Evolutionary conservation across 2,329 filamentous ascomycete species (phyloP).

Genomic region (Zelopaecilomyces penicillatus): DNA sequence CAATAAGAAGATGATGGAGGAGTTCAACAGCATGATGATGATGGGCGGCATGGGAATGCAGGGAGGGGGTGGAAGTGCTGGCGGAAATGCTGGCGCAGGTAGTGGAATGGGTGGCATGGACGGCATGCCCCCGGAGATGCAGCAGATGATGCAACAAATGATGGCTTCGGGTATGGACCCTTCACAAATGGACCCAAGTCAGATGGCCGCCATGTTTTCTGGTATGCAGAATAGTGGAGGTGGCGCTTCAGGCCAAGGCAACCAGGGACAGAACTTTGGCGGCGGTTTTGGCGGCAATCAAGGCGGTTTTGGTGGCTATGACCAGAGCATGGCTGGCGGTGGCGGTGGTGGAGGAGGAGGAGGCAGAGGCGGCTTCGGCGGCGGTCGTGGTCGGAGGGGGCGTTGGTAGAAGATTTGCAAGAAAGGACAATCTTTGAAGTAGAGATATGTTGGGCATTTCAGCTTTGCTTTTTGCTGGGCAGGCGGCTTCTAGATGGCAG

Average conservation of each 20-base stretch:
- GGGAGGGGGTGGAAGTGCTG: conserved; percentile 21
- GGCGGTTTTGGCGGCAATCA: conserved; percentile 45
- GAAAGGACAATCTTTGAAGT: not conserved
- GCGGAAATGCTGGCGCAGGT: conserved; percentile 20
- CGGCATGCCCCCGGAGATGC: conserved; percentile 58
- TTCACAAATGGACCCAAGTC: conserved; percentile 54
- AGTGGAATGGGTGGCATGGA: conserved; percentile 50
- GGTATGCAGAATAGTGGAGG: conserved; percentile 44
- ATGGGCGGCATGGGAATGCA: conserved; percentile 42
- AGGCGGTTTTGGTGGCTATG: conserved; percentile 40
- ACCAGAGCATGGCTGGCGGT: conserved; percentile 37
- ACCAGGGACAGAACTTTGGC: conserved; percentile 44
- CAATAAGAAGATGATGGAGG: conserved; percentile 72
- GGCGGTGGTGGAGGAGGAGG: conserved; percentile 28
- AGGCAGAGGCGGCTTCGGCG: conserved; percentile 17
- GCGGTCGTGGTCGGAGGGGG: conserved; percentile 23
- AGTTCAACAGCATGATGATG: conserved; percentile 63
- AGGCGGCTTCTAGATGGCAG: not conserved
- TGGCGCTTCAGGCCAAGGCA: conserved; percentile 36
- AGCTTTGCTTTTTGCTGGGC: not conserved
- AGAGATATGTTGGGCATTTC: not conserved
- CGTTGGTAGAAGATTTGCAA: conserved; percentile 15
- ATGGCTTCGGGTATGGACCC: conserved; percentile 58
- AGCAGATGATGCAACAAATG: conserved; percentile 63
- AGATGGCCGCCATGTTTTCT: conserved; percentile 52